Evolutionary conservation across 139 green algal genomes (phyloP), one percentile per base, ranked within the genome.

Genomic region (Klebsormidium nitens): DNA sequence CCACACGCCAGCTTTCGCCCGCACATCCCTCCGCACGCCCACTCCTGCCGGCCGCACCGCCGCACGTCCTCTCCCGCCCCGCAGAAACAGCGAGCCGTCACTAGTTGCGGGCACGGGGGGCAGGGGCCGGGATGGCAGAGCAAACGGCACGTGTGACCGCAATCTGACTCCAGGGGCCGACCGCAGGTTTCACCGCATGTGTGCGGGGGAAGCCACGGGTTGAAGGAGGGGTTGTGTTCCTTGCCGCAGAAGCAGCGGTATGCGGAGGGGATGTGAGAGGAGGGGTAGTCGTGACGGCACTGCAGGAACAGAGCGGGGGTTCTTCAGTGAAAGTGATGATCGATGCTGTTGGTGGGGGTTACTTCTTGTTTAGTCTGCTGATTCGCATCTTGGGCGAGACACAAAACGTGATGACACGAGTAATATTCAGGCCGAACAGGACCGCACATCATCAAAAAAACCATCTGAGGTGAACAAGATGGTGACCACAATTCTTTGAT

Each of bases 231-330:
- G 28, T 78, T 63, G 23, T 34, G 42, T 31, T 64, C 56, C 37
- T 74, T 74, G 29, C 71, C 71, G 32, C 71, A 78, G 57, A 61
- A 74, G 61, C 71, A 78, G 23, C 62, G 71, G 50, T 78, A 78
- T 28, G 63, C 71, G 26, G 40, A 36, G 5, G 71, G 71, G 5
- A 75, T 26, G 4, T 78, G 63, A 28, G 3, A 1, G 14, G 34
- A 23, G n/a, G 44, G 23, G 38, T 74, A 78, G 23, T 78, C 71
- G 26, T 36, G 26, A 28, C 71, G 63, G 64, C 71, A 78, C 61
- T 50, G 42, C 42, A 8, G 42, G 11, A 50, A 26, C 14, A 26
- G 8, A 14, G 42, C 42, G 11, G 14, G 14, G 42, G 14, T 8
- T 8, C 11, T 50, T 8, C 42, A 50, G 42, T 8, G 42, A 14